These are phyloP conservation scores for Fusarium sp. DNA, from an alignment of 2,329 filamentous ascomycete species.

Conservation along the genomic window DNA sequence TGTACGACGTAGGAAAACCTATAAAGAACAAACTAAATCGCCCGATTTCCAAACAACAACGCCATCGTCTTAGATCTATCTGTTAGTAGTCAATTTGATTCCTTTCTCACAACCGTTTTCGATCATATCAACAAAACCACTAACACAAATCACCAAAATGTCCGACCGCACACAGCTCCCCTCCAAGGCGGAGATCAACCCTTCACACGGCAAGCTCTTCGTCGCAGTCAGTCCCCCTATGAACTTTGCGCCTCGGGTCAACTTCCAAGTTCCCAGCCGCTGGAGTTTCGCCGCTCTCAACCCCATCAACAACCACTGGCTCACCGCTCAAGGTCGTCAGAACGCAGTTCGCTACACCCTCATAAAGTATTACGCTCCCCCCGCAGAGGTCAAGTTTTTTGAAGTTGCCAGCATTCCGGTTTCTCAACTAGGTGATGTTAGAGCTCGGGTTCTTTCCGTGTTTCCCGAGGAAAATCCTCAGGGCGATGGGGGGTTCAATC, in stretches of 20 bases:
- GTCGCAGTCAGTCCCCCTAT: not conserved
- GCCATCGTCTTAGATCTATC: fast-evolving
- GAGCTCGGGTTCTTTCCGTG: not conserved
- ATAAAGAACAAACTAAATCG: not conserved
- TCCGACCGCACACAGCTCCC: too few relatives aligned
- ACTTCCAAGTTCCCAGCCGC: not conserved
- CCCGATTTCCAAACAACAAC: not conserved
- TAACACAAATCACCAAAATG: not conserved
- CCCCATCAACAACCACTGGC: not conserved
- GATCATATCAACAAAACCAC: not conserved
- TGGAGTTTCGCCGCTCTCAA: not conserved
- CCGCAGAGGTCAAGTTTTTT: not conserved
- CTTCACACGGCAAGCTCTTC: not conserved
- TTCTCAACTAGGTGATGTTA: not conserved
- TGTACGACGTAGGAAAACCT: not conserved
- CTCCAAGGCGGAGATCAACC: not conserved
- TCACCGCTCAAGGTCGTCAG: not conserved
- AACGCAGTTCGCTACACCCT: not conserved
- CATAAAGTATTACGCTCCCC: not conserved
- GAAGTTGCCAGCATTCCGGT: not conserved
- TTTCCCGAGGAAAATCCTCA: fast-evolving
- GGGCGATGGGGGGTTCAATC: not conserved
- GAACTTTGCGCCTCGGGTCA: fast-evolving
- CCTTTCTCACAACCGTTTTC: not conserved
- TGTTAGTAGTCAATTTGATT: not conserved